These are phyloP conservation scores for Colletotrichum sp. DNA, from an alignment of 2,329 filamentous ascomycete species.

Conservation along the genomic window DNA sequence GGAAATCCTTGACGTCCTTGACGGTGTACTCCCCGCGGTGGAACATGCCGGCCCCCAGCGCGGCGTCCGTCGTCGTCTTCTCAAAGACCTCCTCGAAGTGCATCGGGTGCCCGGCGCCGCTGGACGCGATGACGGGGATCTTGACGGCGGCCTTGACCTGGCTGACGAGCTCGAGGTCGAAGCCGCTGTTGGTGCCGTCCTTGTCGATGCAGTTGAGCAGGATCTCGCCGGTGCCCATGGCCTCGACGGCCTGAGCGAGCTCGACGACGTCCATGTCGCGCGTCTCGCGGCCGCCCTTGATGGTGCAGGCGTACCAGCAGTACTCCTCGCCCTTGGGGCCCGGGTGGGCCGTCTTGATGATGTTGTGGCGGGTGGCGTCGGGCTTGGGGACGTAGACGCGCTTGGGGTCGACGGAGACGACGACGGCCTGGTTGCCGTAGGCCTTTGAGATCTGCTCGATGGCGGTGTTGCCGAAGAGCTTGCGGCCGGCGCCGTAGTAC, in stretches of 20 bases:
- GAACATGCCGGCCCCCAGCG: slow-evolving; percentile 96
- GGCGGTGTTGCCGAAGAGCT: slow-evolving; percentile 80
- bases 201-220: slow-evolving; percentile 97
- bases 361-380: slow-evolving; percentile 74
- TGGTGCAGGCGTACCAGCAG: slow-evolving; percentile 98
- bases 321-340: slow-evolving; percentile 79
- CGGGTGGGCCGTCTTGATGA: slow-evolving; percentile 70
- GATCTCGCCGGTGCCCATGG: slow-evolving; percentile 94
- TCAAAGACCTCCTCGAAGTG: slow-evolving; percentile 94
- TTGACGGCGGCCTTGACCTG: slow-evolving; percentile 86
- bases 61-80: slow-evolving; percentile 86
- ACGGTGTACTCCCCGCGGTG: slow-evolving; percentile 96
- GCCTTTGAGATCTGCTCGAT: slow-evolving; percentile 94
- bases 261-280: slow-evolving; percentile 92
- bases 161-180: slow-evolving; percentile 88
- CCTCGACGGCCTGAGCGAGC: slow-evolving; percentile 86
- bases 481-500: slow-evolving; percentile 75
- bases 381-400: slow-evolving; percentile 81
- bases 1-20: slow-evolving; percentile 86
- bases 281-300: slow-evolving; percentile 94
- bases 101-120: slow-evolving; percentile 83
- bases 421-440: slow-evolving; percentile 96
- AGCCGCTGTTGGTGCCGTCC: slow-evolving; percentile 92
- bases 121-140: slow-evolving; percentile 95
- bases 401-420: slow-evolving; percentile 93